Conservation (phyloP, 2,329 filamentous ascomycete species). For the Cladophialophora bantiana region DNA sequence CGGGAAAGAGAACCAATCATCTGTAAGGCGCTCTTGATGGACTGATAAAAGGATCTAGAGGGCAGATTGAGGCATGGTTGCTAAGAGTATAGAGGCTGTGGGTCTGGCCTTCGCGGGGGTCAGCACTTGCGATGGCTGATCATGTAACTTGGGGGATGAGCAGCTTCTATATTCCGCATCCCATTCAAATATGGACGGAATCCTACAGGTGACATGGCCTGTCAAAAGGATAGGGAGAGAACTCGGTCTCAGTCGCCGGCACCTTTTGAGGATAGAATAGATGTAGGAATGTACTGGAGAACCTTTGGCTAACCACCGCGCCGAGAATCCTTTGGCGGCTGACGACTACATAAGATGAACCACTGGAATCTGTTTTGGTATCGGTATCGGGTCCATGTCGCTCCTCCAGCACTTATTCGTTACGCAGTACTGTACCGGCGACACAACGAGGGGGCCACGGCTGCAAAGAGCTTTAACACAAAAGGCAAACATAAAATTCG, state of each 20-base stretch:
- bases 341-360: neutral
- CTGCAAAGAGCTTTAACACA: neutral
- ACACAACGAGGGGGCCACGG: neutral
- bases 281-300: neutral
- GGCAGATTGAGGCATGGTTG: neutral
- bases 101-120: neutral
- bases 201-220: neutral
- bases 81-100: neutral
- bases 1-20: neutral
- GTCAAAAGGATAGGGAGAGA: neutral
- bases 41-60: neutral
- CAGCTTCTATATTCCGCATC: neutral
- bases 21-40: neutral
- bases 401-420: neutral
- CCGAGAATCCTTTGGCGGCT: neutral
- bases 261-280: neutral
- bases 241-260: neutral
- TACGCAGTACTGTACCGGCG: neutral
- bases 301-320: neutral
- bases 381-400: neutral
- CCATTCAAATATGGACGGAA: neutral
- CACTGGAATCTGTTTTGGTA: neutral
- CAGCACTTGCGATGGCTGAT: neutral
- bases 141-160: neutral
- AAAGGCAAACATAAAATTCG: neutral